Base-by-base conservation (phyloP, 1,139 yeast genomes). In the Saccharomyces uvarum region DNA sequence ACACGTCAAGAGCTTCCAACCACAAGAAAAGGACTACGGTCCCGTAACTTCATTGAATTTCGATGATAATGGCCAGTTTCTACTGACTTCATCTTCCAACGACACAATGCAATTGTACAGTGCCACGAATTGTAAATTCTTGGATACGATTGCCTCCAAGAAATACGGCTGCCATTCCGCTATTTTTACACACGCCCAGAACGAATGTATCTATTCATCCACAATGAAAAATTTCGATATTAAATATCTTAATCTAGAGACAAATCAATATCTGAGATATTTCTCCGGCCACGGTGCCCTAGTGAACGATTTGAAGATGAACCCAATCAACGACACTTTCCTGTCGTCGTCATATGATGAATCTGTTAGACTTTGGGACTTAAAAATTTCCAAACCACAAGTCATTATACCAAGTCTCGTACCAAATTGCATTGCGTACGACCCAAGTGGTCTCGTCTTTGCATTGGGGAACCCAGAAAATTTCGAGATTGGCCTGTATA, bases 161-260 rank as follows among this genome's bases (percentile, higher is more conserved):
- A 93, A 93, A 67, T 93, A 93, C 63, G 99, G 99, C 0, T 89
- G 91, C 55, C 90, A 88, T 65, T 72, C 88, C 47, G 97, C 97
- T 1, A 77, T 83, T 51, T 93, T 93, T 69, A 84, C 97, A 0
- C 96, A 89, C 64, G 78, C 80, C 49, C 85, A 83, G 48, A 77
- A 82, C 55, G 83, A 86, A 61, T 85, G 95, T 64, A 75, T 93
- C 3, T 89, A 88, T 66, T 91, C 96, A 0, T 86, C 97, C 3
- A 88, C 98, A 0, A 80, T 83, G 65, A 82, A 75, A 42, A 85
- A 88, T 60, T 83, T 91, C 65, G 86, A 86, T 50, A 79, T 85
- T 33, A 72, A 98, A 59, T 85, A 87, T 63, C 75, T 93, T 46
- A 84, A 93, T 46, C 75, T 91, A 46, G 84, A 85, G 56, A 89